Evolutionary conservation across 805 yeast genomes (phyloP).

Genomic region (Kodamaea hsintzibuensis): DNA sequence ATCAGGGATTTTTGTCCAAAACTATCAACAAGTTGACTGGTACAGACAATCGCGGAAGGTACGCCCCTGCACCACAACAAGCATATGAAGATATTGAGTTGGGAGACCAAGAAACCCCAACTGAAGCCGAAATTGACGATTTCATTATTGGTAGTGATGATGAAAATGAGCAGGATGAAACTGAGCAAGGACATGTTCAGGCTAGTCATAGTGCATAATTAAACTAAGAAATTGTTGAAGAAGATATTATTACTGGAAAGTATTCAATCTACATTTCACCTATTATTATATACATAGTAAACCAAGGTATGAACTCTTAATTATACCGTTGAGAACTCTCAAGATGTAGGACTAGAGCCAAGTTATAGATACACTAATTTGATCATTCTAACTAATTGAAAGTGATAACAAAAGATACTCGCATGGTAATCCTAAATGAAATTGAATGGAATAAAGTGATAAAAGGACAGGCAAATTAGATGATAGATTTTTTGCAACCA

Average conservation of each 20-base stretch:
- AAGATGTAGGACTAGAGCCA: no score
- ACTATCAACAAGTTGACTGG: constrained; percentile 35
- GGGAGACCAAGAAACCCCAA: constrained; percentile 24
- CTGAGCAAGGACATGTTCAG: constrained; percentile 8
- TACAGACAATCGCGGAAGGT: constrained; percentile 25
- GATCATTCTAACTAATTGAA: no score
- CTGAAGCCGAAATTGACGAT: constrained; percentile 28
- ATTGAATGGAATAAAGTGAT: no score
- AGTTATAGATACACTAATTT: no score
- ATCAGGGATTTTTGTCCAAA: constrained; percentile 39
- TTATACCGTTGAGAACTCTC: no score
- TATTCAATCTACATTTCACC: not conserved
- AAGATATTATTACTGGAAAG: not conserved
- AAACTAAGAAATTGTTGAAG: not conserved
- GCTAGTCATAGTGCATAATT: constrained; percentile 1
- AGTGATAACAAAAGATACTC: no score
- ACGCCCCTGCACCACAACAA: constrained; percentile 22
- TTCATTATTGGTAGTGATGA: constrained; percentile 54
- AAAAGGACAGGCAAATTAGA: no score
- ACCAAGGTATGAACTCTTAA: no score
- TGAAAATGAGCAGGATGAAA: constrained; percentile 24
- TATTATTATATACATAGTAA: not conserved
- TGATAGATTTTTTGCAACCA: no score
- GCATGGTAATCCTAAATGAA: no score
- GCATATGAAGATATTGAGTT: constrained; percentile 26